A percentile compares a stretch with the other conserved stretches of the same genome.
Conservation (phyloP, 495 filamentous ascomycete genomes). For the Penicillium tannophilum region DNA sequence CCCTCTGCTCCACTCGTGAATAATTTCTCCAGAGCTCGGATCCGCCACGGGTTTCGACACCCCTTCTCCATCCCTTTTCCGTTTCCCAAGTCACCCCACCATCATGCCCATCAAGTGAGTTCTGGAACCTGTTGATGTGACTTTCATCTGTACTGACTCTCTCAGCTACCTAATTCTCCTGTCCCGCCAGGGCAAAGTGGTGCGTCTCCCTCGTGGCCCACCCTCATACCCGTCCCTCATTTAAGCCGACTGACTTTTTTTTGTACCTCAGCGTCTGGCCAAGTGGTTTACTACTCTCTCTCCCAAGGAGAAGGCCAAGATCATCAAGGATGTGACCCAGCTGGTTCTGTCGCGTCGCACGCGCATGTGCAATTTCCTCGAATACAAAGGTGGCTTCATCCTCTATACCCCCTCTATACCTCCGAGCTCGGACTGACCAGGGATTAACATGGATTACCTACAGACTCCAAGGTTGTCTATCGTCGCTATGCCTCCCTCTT, state of each 20-base stretch:
- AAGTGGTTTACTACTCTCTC: constrained; percentile 99
- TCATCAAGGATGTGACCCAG: constrained; percentile 99
- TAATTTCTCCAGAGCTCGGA: constrained; percentile 41
- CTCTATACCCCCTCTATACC: constrained; percentile 9
- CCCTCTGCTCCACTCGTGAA: constrained; percentile 35
- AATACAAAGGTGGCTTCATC: constrained; percentile 81
- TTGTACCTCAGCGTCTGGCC: constrained; percentile 73
- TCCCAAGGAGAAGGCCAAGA: constrained; percentile 98
- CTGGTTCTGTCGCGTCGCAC: constrained; percentile 93
- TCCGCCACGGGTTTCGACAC: constrained; percentile 24
- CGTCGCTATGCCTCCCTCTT: constrained; percentile 98
- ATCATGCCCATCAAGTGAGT: constrained; percentile 64
- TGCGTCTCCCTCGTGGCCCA: constrained; percentile 53
- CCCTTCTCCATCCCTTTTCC: constrained; percentile 27
- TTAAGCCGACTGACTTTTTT: constrained; percentile 37
- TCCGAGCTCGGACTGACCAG: constrained; percentile 14
- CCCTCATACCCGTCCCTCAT: constrained; percentile 31
- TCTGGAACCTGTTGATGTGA: background rate
- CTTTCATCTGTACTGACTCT: constrained; percentile 1
- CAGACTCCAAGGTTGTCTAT: constrained; percentile 97
- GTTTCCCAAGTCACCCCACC: constrained; percentile 9
- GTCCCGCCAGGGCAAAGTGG: constrained; percentile 98
- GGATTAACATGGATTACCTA: background rate
- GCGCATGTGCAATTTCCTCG: constrained; percentile 99
- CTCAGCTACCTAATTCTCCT: constrained; percentile 93